phyloP scores from a whole-genome alignment of 106 monocot genomes.

The Cymbidium sinense region DNA sequence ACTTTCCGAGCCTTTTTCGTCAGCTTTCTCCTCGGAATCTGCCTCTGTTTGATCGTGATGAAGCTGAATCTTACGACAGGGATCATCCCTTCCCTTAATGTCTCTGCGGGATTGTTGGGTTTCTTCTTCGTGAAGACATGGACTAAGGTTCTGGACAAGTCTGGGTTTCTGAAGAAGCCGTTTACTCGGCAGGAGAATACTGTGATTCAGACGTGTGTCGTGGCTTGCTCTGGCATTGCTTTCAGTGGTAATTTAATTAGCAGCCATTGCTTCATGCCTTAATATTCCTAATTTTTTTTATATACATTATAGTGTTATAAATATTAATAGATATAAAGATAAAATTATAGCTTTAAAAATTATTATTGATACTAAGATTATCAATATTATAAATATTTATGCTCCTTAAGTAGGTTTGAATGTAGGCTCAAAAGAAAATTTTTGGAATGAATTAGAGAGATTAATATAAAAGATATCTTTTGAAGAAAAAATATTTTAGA shows the following conservation, averaged over 20 bases:
- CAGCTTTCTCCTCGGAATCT: slow-evolving; percentile 37
- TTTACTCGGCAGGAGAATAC: slow-evolving; percentile 75
- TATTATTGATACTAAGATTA: no score
- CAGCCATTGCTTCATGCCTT: no score
- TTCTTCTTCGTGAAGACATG: slow-evolving; percentile 67
- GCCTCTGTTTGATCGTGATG: slow-evolving; percentile 56
- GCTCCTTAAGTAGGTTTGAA: no score
- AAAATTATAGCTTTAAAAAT: no score
- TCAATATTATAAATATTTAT: no score
- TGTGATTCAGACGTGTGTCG: slow-evolving; percentile 71
- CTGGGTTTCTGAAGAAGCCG: slow-evolving; percentile 33
- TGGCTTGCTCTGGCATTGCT: slow-evolving; percentile 49
- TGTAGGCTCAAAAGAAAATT: no score
- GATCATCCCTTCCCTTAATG: slow-evolving; percentile 65
- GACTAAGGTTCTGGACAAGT: slow-evolving; percentile 27
- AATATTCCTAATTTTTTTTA: no score
- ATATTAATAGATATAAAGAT: no score
- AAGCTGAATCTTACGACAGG: slow-evolving; percentile 69
- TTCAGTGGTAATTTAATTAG: slow-evolving; percentile 46
- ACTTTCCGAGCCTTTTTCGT: slow-evolving; percentile 44
- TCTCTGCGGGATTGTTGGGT: slow-evolving; percentile 53
- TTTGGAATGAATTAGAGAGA: no score
- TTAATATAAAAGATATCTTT: no score
- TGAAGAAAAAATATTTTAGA: no score
- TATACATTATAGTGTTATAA: no score